A percentile compares a stretch with the other conserved stretches of the same genome.
Conservation (phyloP, 2,329 filamentous ascomycete species). For the Clarireedia homoeocarpa region DNA sequence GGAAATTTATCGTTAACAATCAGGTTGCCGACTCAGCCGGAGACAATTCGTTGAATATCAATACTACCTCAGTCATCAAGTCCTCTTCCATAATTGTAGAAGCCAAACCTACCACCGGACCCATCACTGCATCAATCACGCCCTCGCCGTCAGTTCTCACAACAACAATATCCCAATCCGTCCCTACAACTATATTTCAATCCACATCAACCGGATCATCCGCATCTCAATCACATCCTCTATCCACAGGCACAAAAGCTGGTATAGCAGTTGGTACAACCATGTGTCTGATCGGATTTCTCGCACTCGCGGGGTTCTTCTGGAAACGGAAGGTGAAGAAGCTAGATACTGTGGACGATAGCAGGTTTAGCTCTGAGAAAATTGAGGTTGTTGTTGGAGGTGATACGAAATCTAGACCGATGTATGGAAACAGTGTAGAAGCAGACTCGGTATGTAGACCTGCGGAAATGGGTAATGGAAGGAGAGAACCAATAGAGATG, state of each 20-base stretch:
- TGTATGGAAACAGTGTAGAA: background rate
- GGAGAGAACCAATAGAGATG: background rate
- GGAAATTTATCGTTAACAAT: constrained; percentile 6
- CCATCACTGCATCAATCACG: no score
- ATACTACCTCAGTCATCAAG: background rate
- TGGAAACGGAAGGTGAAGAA: background rate
- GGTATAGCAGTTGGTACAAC: background rate
- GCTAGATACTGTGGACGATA: background rate
- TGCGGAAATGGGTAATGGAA: background rate
- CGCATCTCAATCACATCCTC: no score
- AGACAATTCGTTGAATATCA: background rate
- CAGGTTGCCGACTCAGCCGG: constrained; percentile 1
- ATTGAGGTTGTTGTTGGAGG: background rate
- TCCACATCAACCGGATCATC: no score
- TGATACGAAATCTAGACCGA: background rate
- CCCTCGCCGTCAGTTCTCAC: no score
- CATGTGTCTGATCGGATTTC: background rate
- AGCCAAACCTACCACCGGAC: no score
- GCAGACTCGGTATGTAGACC: background rate
- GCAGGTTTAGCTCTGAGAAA: background rate
- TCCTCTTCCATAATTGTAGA: background rate
- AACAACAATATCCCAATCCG: no score
- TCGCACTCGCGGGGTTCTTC: background rate
- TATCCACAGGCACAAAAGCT: no score
- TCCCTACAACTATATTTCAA: no score